Evolutionary conservation across 1,284 basidiomycete genomes (phyloP), one percentile per base, ranked within the genome.

Genomic region (Cutaneotrichosporon cutaneum): DNA sequence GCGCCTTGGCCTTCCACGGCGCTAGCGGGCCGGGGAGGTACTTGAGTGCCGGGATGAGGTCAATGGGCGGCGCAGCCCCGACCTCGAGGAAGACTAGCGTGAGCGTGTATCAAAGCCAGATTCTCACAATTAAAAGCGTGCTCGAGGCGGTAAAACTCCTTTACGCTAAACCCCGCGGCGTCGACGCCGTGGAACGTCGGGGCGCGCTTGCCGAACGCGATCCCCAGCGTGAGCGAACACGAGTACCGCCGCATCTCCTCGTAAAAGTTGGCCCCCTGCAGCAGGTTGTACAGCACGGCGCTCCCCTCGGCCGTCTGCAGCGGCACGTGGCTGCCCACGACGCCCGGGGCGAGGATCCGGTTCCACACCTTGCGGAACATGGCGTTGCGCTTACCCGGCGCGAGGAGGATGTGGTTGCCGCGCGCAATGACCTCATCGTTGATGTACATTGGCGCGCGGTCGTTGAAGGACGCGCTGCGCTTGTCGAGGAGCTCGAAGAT

Each of bases 81-180:
- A 60, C 59, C 18, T 60, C 59, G 26, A 60, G 53, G 53, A 60
- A 60, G 54, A 60, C 59, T 60, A 10, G 11, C 11, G 24, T 42
- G 14, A 39, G n/a, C n/a, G n/a, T n/a, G n/a, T n/a, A n/a, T n/a
- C n/a, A n/a, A n/a, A n/a, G n/a, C n/a, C n/a, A n/a, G n/a, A n/a
- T n/a, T n/a, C 59, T 50, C 26, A 60, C 59, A 60, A 45, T 56
- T 60, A 54, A 60, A 60, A 5, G 59, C 59, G n/a, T 60, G 59
- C 35, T 55, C 59, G 8, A 60, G 54, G 10, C 59, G 53, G 47
- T 60, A 60, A 22, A 60, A 60, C 59, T 60, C 59, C 53, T 60
- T 60, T 21, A 60, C 59, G 14, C 32, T 54, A 54, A 60, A 60
- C 11, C 59, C 59, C 0, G 24, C 59, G 2, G 24, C 21, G 54